A percentile compares a stretch with the other conserved stretches of the same genome.
Evolutionary conservation across 2,329 filamentous ascomycete genomes (phyloP).

Genomic region (Cladosporium sp.): DNA sequence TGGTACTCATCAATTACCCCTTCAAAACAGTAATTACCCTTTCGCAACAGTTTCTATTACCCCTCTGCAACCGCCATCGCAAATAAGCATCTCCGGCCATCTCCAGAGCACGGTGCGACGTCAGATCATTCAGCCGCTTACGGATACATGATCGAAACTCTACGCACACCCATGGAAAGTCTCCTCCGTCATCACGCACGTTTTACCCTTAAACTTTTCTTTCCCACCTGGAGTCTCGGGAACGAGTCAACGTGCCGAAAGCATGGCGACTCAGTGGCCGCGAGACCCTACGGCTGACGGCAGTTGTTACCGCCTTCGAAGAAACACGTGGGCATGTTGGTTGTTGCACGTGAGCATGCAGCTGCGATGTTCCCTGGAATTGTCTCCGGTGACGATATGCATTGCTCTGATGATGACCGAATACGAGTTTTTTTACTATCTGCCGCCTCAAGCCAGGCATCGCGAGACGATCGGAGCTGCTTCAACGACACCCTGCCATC

Average conservation of each 20-base stretch:
- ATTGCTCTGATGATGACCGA: background rate
- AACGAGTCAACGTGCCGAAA: slow-evolving; percentile 1
- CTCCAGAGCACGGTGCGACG: background rate
- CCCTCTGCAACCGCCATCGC: background rate
- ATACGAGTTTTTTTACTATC: background rate
- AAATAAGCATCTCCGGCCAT: background rate
- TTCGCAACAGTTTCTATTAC: background rate
- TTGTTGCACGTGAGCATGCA: background rate
- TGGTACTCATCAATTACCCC: too few relatives aligned
- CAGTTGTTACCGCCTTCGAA: background rate
- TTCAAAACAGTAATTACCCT: background rate
- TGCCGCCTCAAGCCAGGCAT: background rate
- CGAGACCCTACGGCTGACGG: background rate
- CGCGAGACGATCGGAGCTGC: background rate
- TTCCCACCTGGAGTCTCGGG: background rate
- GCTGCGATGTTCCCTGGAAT: too few relatives aligned
- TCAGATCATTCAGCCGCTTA: background rate
- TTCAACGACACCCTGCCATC: background rate
- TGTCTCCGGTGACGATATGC: background rate
- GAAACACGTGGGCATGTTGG: background rate
- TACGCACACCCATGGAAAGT: background rate
- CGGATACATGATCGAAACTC: background rate
- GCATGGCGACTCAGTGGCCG: background rate
- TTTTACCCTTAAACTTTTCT: background rate
- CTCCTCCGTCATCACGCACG: background rate